Base-by-base conservation (phyloP, 202 grass and related monocot species). In the Zizania palustris region DNA sequence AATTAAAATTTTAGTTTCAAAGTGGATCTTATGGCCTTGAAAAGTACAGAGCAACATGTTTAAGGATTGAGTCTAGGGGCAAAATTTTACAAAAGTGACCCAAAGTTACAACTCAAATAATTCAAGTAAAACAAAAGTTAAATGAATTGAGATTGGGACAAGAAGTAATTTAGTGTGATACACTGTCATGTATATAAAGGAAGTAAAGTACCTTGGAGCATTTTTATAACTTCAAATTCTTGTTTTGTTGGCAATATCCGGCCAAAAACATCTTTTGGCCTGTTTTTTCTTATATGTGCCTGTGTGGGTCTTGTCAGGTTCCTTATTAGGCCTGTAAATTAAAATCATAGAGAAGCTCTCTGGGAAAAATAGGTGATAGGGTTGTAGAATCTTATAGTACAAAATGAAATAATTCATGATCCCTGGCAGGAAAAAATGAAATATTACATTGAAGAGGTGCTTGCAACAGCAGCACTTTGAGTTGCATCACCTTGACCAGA, bases 171-270 rank as follows among this genome's bases (percentile, higher is more conserved):
- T 58, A 20, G 11, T 14, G 12, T 40, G 28, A 28, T 16, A 74
- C 71, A 34, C 11, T 16, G 14, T 9, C 49, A 48, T 50, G 15
- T 54, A 19, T 37, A 7, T 9, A 13, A 49, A 57, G 7, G 36
- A 73, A 20, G 7, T 11, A 33, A 44, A 72, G 34, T 83, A 98
- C 91, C 85, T 94, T 73, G 96, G 96, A 77, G 96, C 96, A 95
- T 98, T 83, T 95, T 95, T 4, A 98, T 77, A 71, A 92, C 87
- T 74, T 98, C 95, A 73, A 98, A 98, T 90, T 98, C 95, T 85
- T 92, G 83, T 79, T 98, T 91, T 36, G 95, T 95, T 76, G 95
- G 87, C 81, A 98, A 81, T 20, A 83, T 6, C 18, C 87, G 87
- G 65, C 95, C 95, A 80, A 90, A 98, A 38, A 98, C 82, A 90